Base-by-base conservation (phyloP, 2,329 filamentous ascomycete species). In the Colletotrichum lentis region DNA sequence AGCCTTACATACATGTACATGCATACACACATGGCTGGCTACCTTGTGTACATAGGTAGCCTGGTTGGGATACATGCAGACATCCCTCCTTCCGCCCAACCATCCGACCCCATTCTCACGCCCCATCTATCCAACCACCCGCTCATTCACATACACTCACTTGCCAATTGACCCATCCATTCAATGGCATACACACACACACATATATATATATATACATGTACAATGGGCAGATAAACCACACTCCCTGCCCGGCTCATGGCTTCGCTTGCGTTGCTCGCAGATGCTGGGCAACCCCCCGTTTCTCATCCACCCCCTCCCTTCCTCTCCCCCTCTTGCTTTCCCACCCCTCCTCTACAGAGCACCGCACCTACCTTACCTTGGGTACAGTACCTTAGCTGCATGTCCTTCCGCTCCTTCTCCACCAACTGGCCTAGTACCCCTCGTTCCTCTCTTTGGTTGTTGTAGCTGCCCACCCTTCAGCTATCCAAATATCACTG, bases 381-480 rank as follows among this genome's bases (percentile, higher is more conserved):
- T 65, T 62, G 18, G n/a, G 27, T 65, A 62, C 22, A 6, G 35
- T 55, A 77, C 78, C 78, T 77, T 77, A 80, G 76, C 76, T 82
- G 80, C 81, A 81, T 82, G 77, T 80, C 76, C 74, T 76, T 78
- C 77, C 79, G 77, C 78, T 78, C 79, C 79, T 77, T 79, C 76
- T 80, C 81, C 79, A 80, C 80, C 78, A 79, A 75, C 74, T 78
- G 75, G 71, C 72, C 77, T 75, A 73, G 73, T 73, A 73, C 74
- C 75, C 76, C 75, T 56, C 76, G 76, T 75, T 73, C 73, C 74
- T 71, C 74, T 75, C 50, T 35, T 53, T 37, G 27, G 27, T 73
- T 76, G 68, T 71, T 76, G 68, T 71, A 72, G 70, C 67, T 73
- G 72, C 69, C 67, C 62, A 56, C 62, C 62, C 63, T 58, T 46